phyloP scores from a whole-genome alignment of 2,329 filamentous ascomycete genomes.

The Cladosporium phlei region DNA sequence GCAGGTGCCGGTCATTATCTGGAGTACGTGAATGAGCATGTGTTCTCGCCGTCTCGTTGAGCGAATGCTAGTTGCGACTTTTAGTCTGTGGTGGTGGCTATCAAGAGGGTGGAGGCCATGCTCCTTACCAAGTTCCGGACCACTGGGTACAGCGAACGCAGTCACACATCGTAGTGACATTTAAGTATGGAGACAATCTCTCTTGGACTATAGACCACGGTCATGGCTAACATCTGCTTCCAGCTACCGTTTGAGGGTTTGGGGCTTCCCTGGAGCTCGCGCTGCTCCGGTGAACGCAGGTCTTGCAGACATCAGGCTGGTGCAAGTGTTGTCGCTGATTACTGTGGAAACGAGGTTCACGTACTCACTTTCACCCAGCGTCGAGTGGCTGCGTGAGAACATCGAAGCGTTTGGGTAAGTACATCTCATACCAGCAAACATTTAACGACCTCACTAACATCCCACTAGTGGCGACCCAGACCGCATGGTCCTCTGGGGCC shows the following conservation, averaged over 20 bases:
- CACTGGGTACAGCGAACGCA: slow-evolving; percentile 38
- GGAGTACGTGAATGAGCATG: not conserved
- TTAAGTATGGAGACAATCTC: slow-evolving; percentile 20
- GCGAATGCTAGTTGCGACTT: slow-evolving; percentile 26
- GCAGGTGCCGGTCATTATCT: slow-evolving; percentile 5
- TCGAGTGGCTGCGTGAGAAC: slow-evolving; percentile 20
- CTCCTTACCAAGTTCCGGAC: slow-evolving; percentile 41
- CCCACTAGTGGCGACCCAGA: slow-evolving; percentile 15
- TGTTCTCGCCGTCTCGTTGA: no score
- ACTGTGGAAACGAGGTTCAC: not conserved
- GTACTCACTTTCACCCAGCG: not conserved
- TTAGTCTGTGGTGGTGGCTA: slow-evolving; percentile 46
- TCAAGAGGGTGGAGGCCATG: slow-evolving; percentile 37
- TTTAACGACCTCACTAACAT: not conserved
- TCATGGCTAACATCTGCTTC: not conserved
- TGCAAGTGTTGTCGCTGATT: slow-evolving; percentile 1
- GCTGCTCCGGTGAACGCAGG: slow-evolving; percentile 16
- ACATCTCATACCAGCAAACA: not conserved
- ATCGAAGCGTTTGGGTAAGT: slow-evolving; percentile 17
- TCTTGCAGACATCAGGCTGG: slow-evolving; percentile 18
- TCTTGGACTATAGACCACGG: not conserved
- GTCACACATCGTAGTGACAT: slow-evolving; percentile 37
- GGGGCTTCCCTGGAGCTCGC: slow-evolving; percentile 18
- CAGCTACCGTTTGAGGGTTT: slow-evolving; percentile 20
- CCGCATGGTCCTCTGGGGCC: slow-evolving; percentile 18